Evolutionary conservation across 768 basidiomycete genomes (phyloP).

Genomic region (Tricholoma bakamatsutake): DNA sequence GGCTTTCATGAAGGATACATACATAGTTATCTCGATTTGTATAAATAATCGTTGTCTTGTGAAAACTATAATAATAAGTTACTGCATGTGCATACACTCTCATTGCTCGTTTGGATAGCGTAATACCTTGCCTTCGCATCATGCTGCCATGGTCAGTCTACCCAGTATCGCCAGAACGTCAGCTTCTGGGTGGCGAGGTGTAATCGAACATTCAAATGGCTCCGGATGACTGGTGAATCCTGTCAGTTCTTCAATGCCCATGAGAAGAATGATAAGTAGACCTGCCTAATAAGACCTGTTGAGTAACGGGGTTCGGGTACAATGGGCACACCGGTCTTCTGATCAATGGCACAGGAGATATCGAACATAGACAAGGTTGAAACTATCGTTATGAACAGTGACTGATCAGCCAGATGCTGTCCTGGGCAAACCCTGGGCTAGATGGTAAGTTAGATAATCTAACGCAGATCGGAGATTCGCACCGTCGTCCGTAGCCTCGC

Average conservation of each 20-base stretch:
- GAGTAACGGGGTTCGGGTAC: neutral
- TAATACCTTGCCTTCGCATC: too few species aligned
- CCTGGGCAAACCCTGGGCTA: slow-evolving; percentile 1
- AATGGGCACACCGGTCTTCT: neutral
- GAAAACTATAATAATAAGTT: too few species aligned
- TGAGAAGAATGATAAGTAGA: neutral
- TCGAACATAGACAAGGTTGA: slow-evolving; percentile 3
- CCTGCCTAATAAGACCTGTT: neutral
- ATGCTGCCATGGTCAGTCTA: neutral
- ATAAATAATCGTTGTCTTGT: neutral
- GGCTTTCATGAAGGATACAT: neutral
- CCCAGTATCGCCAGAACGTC: neutral
- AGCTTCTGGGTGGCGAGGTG: neutral
- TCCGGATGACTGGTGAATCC: neutral
- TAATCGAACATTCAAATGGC: neutral
- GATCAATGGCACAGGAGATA: slow-evolving; percentile 9
- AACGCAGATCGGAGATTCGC: neutral
- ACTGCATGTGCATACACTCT: neutral
- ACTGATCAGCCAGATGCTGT: slow-evolving; percentile 4
- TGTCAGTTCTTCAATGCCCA: neutral
- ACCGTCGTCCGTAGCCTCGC: slow-evolving; percentile 4
- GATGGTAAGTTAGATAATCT: neutral
- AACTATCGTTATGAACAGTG: slow-evolving; percentile 2
- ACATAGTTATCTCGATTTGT: neutral
- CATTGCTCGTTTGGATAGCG: too few species aligned